phyloP scores from a whole-genome alignment of 2,329 filamentous ascomycete genomes.

The Colletotrichum sp. region DNA sequence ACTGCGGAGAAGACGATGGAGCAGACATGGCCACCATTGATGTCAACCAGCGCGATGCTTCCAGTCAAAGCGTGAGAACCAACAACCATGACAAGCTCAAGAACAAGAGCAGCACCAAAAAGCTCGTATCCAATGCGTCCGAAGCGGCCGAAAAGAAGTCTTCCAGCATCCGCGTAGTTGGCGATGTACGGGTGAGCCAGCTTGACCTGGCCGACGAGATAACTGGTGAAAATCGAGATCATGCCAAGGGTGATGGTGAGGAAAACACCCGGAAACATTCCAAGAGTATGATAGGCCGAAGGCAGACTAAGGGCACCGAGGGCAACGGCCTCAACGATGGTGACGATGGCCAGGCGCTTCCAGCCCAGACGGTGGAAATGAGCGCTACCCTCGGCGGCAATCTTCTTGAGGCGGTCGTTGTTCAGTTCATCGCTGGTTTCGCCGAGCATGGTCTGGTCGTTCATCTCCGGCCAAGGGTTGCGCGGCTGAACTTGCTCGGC shows the following conservation, averaged over 20 bases:
- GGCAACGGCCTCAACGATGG: conserved; percentile 63
- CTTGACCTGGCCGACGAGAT: conserved; percentile 54
- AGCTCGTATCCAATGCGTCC: conserved; percentile 65
- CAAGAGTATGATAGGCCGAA: conserved; percentile 55
- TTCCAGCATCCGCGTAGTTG: conserved; percentile 73
- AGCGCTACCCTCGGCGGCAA: conserved; percentile 47
- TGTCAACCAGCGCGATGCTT: conserved; percentile 69
- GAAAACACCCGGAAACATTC: conserved; percentile 56
- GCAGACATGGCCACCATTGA: conserved; percentile 61
- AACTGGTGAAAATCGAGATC: conserved; percentile 52
- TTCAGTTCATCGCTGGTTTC: conserved; percentile 30
- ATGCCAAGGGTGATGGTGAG: conserved; percentile 47
- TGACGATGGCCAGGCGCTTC: conserved; percentile 60
- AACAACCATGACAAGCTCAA: conserved; percentile 73
- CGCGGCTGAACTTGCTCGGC: conserved; percentile 8
- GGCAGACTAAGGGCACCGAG: conserved; percentile 59
- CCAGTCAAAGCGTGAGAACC: conserved; percentile 76
- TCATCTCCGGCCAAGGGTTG: conserved; percentile 12
- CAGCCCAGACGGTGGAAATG: conserved; percentile 61
- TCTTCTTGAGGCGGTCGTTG: conserved; percentile 51
- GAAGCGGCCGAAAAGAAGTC: conserved; percentile 55
- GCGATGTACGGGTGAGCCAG: conserved; percentile 60
- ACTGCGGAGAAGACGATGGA: conserved; percentile 50
- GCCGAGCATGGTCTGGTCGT: conserved; percentile 17
- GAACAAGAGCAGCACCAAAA: conserved; percentile 63